Percentiles rank a stretch among this genome's conserved stretches.
Conservation (phyloP, 1,284 basidiomycete genomes). For the Leucoagaricus sp. region DNA sequence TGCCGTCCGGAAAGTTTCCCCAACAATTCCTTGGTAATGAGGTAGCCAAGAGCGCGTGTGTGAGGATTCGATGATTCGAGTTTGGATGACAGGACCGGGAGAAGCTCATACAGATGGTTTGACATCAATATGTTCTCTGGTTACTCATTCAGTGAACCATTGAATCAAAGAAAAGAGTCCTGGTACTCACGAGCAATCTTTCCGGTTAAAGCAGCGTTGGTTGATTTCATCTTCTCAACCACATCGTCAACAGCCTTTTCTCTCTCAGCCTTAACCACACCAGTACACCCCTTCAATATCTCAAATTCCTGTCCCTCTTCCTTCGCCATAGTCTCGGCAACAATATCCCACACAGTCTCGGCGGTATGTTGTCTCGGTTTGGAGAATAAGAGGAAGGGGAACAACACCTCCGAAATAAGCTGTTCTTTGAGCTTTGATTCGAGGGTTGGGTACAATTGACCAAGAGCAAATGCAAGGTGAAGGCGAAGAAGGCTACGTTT, state of each 20-base stretch:
- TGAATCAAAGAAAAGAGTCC: background rate
- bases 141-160: slow-evolving; percentile 6
- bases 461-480: slow-evolving; percentile 66
- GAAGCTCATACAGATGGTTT: slow-evolving; percentile 38
- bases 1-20: slow-evolving; percentile 53
- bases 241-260: slow-evolving; percentile 35
- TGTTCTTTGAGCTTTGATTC: slow-evolving; percentile 38
- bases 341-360: slow-evolving; percentile 63
- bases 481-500: slow-evolving; percentile 53
- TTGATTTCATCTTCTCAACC: slow-evolving; percentile 46
- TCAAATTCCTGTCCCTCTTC: slow-evolving; percentile 32
- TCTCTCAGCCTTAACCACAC: slow-evolving; percentile 39
- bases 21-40: slow-evolving; percentile 61
- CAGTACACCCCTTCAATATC: slow-evolving; percentile 49
- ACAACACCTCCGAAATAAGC: slow-evolving; percentile 63
- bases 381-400: slow-evolving; percentile 74
- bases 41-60: slow-evolving; percentile 55
- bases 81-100: slow-evolving; percentile 48
- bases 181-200: slow-evolving; percentile 65
- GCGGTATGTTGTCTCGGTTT: slow-evolving; percentile 68
- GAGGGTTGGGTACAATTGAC: slow-evolving; percentile 41
- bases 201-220: slow-evolving; percentile 53
- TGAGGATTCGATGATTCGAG: slow-evolving; percentile 52
- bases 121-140: slow-evolving; percentile 64
- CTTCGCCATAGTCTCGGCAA: slow-evolving; percentile 38